Base-by-base conservation (phyloP, 2,329 filamentous ascomycete genomes). In the Pseudocercospora cruenta region DNA sequence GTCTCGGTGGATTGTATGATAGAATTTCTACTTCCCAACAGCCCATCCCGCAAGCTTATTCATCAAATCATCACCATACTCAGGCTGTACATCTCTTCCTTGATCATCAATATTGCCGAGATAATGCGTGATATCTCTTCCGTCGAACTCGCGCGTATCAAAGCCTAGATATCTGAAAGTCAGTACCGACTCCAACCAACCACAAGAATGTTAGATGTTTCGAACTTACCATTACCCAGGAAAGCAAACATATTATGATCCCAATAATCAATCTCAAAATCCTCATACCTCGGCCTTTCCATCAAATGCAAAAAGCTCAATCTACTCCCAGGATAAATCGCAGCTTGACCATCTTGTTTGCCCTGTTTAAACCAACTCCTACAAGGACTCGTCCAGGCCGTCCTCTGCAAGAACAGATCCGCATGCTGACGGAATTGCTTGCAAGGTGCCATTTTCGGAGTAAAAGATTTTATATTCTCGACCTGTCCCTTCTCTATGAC, bases 101-200 rank as follows among this genome's bases (percentile, higher is more conserved):
- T 77, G 71, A 21, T 77, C 72, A 68, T 81, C 75, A 65, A 81
- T 63, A 55, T 67, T 69, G 0, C 81, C 81, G 49, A 83, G 65
- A 74, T 83, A 83, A 69, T 80, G 76, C 45, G 80, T 82, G 22
- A 82, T 78, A 72, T 83, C 81, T 62, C 80, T 76, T n/a, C 81
- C 81, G 73, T 83, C 81, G 71, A 77, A 77, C 73, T 83, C 81
- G 59, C 81, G 72, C n/a, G 74, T 72, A 67, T 80, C 76, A 63
- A 83, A 83, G 0, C 82, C 80, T 68, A 33, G 10, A 10, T 16
- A 16, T 14, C 31, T 55, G 28, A 39, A 36, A 7, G 26, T 64
- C 62, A 64, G 45, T 57, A 47, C 47, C 4, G 61, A 54, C 5
- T n/a, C n/a, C 24, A 26, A n/a, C n/a, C 24, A 26, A 26, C 24